Percentiles rank a stretch among this genome's conserved stretches.
Conservation (phyloP, 2,329 filamentous ascomycete genomes). For the Phaeomoniella chlamydospora region DNA sequence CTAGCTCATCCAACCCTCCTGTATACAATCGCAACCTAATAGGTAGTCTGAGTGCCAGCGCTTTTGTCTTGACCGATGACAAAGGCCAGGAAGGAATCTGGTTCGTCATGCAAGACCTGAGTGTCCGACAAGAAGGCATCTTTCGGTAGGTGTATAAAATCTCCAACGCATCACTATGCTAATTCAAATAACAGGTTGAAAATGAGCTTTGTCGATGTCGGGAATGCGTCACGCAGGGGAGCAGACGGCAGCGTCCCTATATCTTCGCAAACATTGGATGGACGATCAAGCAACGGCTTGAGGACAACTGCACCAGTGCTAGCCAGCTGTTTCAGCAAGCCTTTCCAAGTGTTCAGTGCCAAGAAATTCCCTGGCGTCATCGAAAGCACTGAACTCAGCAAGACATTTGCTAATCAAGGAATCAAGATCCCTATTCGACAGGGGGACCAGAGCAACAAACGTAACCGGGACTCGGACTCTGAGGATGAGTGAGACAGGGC, state of each 20-base stretch:
- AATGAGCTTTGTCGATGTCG: conserved; percentile 75
- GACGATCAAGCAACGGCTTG: neutral
- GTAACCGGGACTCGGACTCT: neutral
- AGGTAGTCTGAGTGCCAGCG: conserved; percentile 77
- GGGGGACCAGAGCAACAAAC: conserved; percentile 32
- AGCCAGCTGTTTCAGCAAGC: conserved; percentile 71
- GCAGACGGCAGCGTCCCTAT: neutral
- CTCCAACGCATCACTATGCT: neutral
- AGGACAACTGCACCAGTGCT: conserved; percentile 54
- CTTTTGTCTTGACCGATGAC: conserved; percentile 67
- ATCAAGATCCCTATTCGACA: conserved; percentile 96
- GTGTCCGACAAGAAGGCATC: conserved; percentile 78
- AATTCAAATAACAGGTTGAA: conserved; percentile 34
- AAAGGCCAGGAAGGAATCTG: conserved; percentile 77
- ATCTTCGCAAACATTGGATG: conserved; percentile 11
- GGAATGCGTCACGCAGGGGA: conserved; percentile 19
- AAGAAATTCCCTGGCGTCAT: conserved; percentile 98
- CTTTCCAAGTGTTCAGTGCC: conserved; percentile 86
- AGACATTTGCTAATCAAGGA: conserved; percentile 81
- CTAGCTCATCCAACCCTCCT: neutral
- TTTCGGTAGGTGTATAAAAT: conserved; percentile 52
- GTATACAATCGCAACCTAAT: conserved; percentile 86
- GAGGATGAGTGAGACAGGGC: neutral
- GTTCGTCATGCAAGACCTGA: conserved; percentile 93
- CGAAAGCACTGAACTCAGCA: conserved; percentile 81